phyloP scores from a whole-genome alignment of 352 stramenopile genomes.

The Pythium vanterpoolii region DNA sequence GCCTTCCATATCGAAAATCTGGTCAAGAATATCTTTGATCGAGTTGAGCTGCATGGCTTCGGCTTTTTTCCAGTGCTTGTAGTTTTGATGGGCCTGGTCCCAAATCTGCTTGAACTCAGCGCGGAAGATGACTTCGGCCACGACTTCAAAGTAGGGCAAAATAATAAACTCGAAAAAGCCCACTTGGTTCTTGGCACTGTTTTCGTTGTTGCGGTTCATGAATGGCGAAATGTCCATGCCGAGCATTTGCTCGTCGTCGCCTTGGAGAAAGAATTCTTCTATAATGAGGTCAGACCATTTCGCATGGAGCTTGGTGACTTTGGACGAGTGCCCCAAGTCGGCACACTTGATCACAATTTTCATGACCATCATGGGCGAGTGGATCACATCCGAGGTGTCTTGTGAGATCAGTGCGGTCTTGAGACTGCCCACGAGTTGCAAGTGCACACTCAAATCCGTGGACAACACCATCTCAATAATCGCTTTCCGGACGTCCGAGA shows the following conservation, averaged over 20 bases:
- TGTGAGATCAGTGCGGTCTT: constrained; percentile 82
- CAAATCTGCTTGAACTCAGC: constrained; percentile 76
- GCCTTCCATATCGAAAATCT: constrained; percentile 58
- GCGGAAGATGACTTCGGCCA: constrained; percentile 71
- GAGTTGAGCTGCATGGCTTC: constrained; percentile 81
- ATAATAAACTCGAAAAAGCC: constrained; percentile 88
- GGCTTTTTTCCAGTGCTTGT: constrained; percentile 80
- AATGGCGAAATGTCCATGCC: constrained; percentile 90
- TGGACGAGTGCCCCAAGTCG: constrained; percentile 92
- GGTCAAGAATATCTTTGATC: constrained; percentile 80
- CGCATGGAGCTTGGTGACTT: constrained; percentile 73
- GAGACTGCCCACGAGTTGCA: constrained; percentile 74
- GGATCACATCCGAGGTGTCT: constrained; percentile 63
- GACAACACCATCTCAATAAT: constrained; percentile 87
- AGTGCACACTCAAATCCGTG: constrained; percentile 78
- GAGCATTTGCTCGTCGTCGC: constrained; percentile 89
- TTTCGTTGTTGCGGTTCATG: constrained; percentile 89
- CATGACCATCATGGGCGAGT: constrained; percentile 82
- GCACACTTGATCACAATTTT: constrained; percentile 89
- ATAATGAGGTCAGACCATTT: constrained; percentile 91
- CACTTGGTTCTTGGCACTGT: constrained; percentile 82
- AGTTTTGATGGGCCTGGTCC: constrained; percentile 80
- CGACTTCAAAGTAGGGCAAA: constrained; percentile 75
- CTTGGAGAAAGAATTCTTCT: constrained; percentile 94
- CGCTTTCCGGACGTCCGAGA: constrained; percentile 69